Evolutionary conservation across 345 rosid genomes (phyloP).

Genomic region (Litchi chinensis): DNA sequence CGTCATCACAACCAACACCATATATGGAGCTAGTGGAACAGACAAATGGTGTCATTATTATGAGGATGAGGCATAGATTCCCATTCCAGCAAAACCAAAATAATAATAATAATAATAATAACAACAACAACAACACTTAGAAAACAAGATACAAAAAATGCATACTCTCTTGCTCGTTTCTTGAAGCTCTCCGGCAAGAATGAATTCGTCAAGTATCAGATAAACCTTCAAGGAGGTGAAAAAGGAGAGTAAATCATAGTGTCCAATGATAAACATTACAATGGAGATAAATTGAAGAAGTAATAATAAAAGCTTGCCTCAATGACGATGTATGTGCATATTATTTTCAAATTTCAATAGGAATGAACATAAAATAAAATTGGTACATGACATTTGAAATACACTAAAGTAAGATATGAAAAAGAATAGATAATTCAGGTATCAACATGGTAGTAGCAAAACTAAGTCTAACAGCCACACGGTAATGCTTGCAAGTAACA

Average conservation of each 20-base stretch:
- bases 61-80: background rate
- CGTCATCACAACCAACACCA: background rate
- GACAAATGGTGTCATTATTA: background rate
- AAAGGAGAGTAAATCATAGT: background rate
- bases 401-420: too few species aligned
- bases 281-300: background rate
- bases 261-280: background rate
- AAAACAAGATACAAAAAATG: background rate
- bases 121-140: background rate
- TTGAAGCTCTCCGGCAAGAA: conserved; percentile 99
- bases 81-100: background rate
- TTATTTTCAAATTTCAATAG: too few species aligned
- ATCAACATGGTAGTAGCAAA: too few species aligned
- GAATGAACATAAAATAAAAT: too few species aligned
- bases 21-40: background rate
- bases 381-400: too few species aligned
- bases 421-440: too few species aligned
- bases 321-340: too few species aligned
- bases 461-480: too few species aligned
- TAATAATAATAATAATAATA: too few species aligned
- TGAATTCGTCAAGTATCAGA: conserved; percentile 96
- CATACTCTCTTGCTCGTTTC: conserved; percentile 97
- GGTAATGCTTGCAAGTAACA: too few species aligned
- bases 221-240: conserved; percentile 55
- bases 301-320: too few species aligned